Base-by-base conservation (phyloP, 352 stramenopile genomes). In the Aphanomyces astaci region DNA sequence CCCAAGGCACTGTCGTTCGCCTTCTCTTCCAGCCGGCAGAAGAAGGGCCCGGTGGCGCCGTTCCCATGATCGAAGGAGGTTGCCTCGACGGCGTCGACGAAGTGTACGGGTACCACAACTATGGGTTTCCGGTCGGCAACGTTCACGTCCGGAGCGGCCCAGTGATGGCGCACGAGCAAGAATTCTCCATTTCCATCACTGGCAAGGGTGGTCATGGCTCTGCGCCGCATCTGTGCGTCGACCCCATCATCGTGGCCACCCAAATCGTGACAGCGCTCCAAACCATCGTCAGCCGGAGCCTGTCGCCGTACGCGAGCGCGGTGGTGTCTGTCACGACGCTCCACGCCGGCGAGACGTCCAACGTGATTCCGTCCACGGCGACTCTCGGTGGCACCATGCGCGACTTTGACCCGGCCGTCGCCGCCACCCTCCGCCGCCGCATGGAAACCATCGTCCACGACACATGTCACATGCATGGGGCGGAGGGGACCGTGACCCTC, bases 11-110 rank as follows among this genome's bases (percentile, higher is more conserved):
- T 0, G 88, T 89, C 43, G 83, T 98, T 15, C 87, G 92, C 32
- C 86, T 98, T 25, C 79, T 98, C 33, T 98, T 98, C 73, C 96
- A 98, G 75, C 96, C 96, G n/a, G 95, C 96, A 0, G 96, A 98
- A 72, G 94, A 96, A 68, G 90, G 87, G 28, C 86, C 86, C 4
- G 94, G 89, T 27, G 96, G 96, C 22, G 92, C 86, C 15, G 86
- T 94, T 72, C 81, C 89, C 10, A 98, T 98, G 94, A 88, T 95
- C 36, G 79, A 97, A 68, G 92, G 98, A 65, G 94, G 94, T 15
- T 81, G 95, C n/a, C 74, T 98, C 1, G 71, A 80, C 13, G 67
- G 85, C 45, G 87, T 95, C 30, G 80, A 97, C 46, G 84, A 97
- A 56, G 81, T 96, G n/a, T 98, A 98, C 79, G 95, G 89, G 10